Conservation (phyloP, 441 rosid species). For the Lagerstroemia fauriei region DNA sequence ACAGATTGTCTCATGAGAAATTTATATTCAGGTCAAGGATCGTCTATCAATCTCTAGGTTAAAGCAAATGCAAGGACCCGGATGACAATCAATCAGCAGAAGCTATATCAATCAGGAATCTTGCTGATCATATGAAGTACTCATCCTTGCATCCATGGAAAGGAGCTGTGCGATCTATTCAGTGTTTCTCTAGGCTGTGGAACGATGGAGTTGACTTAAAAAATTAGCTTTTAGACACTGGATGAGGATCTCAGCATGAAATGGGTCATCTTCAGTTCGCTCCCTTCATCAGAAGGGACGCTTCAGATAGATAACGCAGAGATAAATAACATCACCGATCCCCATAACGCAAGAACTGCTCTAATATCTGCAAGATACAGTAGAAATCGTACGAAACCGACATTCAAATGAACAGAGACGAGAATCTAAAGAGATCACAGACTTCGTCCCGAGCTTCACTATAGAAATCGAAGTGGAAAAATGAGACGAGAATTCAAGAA, state of each 20-base stretch:
- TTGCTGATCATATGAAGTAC: no score
- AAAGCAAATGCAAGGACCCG: background rate
- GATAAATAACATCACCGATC: constrained; percentile 17
- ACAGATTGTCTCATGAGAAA: background rate
- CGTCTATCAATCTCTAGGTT: background rate
- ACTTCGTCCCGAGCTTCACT: no score
- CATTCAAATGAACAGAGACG: background rate
- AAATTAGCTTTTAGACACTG: background rate
- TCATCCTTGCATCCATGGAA: background rate
- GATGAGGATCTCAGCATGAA: background rate
- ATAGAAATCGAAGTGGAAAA: no score
- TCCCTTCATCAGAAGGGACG: constrained; percentile 10
- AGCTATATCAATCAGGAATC: background rate
- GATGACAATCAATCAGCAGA: background rate
- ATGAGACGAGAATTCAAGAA: no score
- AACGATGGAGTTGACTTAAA: no score
- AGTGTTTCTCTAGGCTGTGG: no score
- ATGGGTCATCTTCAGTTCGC: constrained; percentile 1
- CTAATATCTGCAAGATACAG: background rate
- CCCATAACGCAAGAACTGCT: background rate
- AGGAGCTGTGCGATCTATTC: no score
- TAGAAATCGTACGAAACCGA: background rate
- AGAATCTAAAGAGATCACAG: background rate
- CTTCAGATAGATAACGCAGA: constrained; percentile 26
- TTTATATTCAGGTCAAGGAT: background rate